Base-by-base conservation (phyloP, 257 asterid species). In the Rhazya stricta region DNA sequence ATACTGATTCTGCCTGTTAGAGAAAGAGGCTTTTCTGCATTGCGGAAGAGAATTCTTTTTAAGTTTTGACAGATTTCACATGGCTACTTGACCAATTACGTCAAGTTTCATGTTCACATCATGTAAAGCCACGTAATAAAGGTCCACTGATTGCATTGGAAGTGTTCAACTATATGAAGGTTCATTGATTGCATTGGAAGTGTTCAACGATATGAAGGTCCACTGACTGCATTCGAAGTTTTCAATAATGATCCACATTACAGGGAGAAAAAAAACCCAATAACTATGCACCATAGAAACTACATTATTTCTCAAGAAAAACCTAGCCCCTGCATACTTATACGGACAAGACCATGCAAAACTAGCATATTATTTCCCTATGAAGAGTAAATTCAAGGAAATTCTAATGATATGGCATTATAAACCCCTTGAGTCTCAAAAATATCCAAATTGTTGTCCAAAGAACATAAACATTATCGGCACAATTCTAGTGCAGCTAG, bases 21-120 rank as follows among this genome's bases (percentile, higher is more conserved):
- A 57, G 29, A 1, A 70, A 30, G 9, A 34, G 11, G 4, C 6
- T 58, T 61, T 65, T 50, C n/a, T 34, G 43, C 11, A 15, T 65
- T 41, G 10, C 27, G 9, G 6, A 18, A 54, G n/a, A 25, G 9
- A 32, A 42, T 51, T 50, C 65, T n/a, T n/a, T n/a, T n/a, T n/a
- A 63, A 75, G 73, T 65, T 48, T 36, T 4, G 19, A 66, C 56
- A 50, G 13, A 34, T 36, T 54, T 29, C 13, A 3, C 27, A 13
- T n/a, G 53, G 25, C 54, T 66, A 48, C 54, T 75, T 18, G 6
- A 75, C 74, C 67, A 51, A 65, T 34, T 7, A 46, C 53, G 37
- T 56, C 8, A 18, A n/a, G 32, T 10, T 23, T 36, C 50, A 27
- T 21, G n/a, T 51, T 53, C 36, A 3, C 15, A 51, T 53, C 36